Base-by-base conservation (phyloP, 805 yeast genomes). In the Ogataea paraovalis region DNA sequence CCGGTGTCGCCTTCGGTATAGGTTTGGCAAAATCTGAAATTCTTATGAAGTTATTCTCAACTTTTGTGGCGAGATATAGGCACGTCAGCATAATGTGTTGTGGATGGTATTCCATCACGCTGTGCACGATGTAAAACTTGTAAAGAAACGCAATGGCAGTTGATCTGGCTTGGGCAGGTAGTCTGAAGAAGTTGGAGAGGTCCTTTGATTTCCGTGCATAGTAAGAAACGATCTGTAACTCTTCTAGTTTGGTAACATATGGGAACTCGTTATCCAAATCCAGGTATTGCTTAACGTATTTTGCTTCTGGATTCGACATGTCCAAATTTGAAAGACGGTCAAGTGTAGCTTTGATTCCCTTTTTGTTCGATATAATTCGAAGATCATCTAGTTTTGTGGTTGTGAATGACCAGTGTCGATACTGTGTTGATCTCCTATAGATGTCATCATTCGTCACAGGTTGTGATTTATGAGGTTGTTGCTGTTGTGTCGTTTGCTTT, bases 31-130 rank as follows among this genome's bases (percentile, higher is more conserved):
- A 91, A 10, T 87, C 77, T 39, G 85, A 85, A 50, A 92, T 86
- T 23, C 96, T 80, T 27, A 94, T 85, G 67, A 91, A 92, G 64
- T 80, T 84, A 67, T 94, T 92, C 60, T 94, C 99, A 16, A 91
- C 80, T 66, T 94, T 94, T 39, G 97, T 91, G 5, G 97, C 96
- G 30, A 94, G 70, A 63, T 90, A 94, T 12, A 94, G 76, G 52
- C 96, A 85, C 2, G 95, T 85, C 45, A 81, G 77, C 67, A 94
- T 74, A 18, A 94, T 75, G 49, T 82, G 78, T 59, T 87, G 87
- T 10, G 99, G 99, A 58, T 88, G 94, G 58, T 78, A 80, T 54
- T 89, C 90, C 89, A 90, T 83, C 23, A 87, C 92, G 23, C 92
- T 83, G 62, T 90, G 82, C 21, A 75, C 75, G 34, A 94, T 71